Conservation (phyloP, 306 rosid species). For the Sphenostylis stenocarpa region DNA sequence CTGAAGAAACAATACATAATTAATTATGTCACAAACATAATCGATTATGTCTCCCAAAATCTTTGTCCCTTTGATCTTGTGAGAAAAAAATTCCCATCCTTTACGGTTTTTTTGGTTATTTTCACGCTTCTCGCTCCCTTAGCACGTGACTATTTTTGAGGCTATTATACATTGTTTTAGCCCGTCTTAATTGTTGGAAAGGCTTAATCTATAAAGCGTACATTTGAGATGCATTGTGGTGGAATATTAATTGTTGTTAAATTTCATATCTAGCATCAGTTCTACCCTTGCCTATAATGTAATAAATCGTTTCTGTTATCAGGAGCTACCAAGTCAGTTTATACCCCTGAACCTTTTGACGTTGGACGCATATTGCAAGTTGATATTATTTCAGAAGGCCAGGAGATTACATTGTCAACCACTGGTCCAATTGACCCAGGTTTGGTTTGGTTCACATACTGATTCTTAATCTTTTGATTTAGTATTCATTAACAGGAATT, state of each 20-base stretch:
- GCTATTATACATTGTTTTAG: background rate
- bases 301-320: slow-evolving; percentile 31
- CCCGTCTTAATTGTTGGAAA: background rate
- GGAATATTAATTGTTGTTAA: slow-evolving; percentile 7
- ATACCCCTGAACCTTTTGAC: slow-evolving; percentile 89
- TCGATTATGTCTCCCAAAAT: too few species aligned
- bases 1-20: too few species aligned
- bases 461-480: slow-evolving; percentile 9
- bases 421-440: slow-evolving; percentile 88
- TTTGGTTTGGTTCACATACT: slow-evolving; percentile 33
- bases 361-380: slow-evolving; percentile 80
- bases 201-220: background rate
- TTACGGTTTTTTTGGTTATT: too few species aligned
- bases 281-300: background rate
- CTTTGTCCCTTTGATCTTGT: too few species aligned
- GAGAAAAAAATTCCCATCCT: too few species aligned
- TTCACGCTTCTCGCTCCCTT: too few species aligned
- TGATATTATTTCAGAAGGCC: slow-evolving; percentile 48
- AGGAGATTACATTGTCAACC: slow-evolving; percentile 58
- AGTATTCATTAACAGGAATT: slow-evolving; percentile 6
- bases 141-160: too few species aligned
- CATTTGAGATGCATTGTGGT: background rate
- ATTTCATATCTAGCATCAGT: background rate
- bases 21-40: too few species aligned
- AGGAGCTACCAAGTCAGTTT: slow-evolving; percentile 83